Base-by-base conservation (phyloP, 495 filamentous ascomycete genomes). In the Mytilinidion resinicola region DNA sequence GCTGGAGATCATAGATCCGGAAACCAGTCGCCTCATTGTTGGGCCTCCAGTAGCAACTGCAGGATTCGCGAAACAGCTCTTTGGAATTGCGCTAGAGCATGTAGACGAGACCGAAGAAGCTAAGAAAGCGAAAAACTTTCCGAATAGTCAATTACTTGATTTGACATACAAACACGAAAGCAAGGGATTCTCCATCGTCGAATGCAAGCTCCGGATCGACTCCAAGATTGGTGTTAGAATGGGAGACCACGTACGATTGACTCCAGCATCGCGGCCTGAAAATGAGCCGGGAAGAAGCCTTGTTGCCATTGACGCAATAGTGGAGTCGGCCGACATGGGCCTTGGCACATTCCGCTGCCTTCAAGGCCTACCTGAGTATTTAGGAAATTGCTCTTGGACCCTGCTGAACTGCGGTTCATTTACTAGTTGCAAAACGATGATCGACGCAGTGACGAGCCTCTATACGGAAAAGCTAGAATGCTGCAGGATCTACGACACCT, bases 21-120 rank as follows among this genome's bases (percentile, higher is more conserved):
- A 76, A 59, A 71, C 64, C 43, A 46, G 56, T 11, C 69, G 76
- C 1, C 51, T 78, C 3, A 56, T 80, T 1, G 34, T 67, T 9
- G 72, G 62, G n/a, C 57, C 70, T 0, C 69, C 68, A 3, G 47
- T 53, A 2, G 51, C 70, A 4, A 61, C 72, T 1, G 55, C 65
- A 7, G 67, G 72, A 53, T 73, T 76, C 54, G 67, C 73, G 1
- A 60, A 58, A 37, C 74, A 73, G 53, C 35, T 71, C 4, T 72
- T 77, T 41, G 77, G 73, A 3, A 76, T 80, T 36, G 75, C 77
- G 9, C 46, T 80, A 4, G 78, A 81, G 38, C 76, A 79, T 53
- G 71, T 76, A n/a, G 75, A 76, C 36, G 77, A 78, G 51, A 72
- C 69, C 8, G 56, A 63, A 1, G 73, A 74, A 39, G 51, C 70